Conservation (phyloP, 495 filamentous ascomycete genomes). For the Penicillium arizonense region DNA sequence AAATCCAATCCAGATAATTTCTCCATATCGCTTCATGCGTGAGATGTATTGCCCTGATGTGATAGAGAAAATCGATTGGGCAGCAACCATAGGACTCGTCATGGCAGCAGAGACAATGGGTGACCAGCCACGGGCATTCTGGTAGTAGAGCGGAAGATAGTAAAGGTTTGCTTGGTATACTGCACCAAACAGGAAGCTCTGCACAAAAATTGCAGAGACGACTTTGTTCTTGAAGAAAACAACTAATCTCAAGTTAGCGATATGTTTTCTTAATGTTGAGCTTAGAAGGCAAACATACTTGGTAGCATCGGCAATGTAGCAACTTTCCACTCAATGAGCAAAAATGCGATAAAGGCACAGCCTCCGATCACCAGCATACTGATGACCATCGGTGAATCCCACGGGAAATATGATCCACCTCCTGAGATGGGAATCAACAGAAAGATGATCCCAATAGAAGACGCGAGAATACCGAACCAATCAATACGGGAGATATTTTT, state of each 20-base stretch:
- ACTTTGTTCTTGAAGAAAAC: conserved; percentile 55
- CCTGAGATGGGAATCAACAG: conserved; percentile 63
- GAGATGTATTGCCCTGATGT: conserved; percentile 58
- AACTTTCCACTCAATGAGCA: conserved; percentile 57
- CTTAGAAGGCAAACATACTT: conserved; percentile 30
- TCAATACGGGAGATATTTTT: conserved; percentile 55
- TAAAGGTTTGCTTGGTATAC: conserved; percentile 57
- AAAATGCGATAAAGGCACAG: conserved; percentile 44
- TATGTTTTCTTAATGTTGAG: background rate
- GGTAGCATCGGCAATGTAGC: conserved; percentile 60
- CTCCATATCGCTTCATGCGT: conserved; percentile 52
- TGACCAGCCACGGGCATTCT: conserved; percentile 51
- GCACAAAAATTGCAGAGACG: conserved; percentile 52
- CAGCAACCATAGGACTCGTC: conserved; percentile 51
- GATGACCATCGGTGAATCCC: conserved; percentile 61
- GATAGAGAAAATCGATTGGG: conserved; percentile 52
- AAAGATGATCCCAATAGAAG: conserved; percentile 53
- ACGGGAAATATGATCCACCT: conserved; percentile 58
- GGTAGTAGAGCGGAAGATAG: conserved; percentile 53
- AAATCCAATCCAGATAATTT: conserved; percentile 57
- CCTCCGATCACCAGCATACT: conserved; percentile 57
- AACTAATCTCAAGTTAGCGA: conserved; percentile 31
- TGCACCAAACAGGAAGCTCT: conserved; percentile 59
- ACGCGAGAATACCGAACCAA: conserved; percentile 50
- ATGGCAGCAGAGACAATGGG: conserved; percentile 50